phyloP scores from a whole-genome alignment of 305 asterid species.

The Rubia tinctorum region DNA sequence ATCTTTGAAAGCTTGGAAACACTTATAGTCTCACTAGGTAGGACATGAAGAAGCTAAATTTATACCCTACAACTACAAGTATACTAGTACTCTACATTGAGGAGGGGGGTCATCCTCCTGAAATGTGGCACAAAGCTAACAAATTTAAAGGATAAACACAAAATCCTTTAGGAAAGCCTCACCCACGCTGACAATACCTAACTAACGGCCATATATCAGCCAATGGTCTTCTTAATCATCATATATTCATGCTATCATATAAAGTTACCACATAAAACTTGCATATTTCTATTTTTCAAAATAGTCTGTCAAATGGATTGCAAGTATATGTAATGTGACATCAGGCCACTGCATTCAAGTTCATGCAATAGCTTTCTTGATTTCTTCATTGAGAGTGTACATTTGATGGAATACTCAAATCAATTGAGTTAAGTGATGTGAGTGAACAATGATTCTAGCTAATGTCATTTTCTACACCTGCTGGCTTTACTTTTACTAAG shows the following conservation, averaged over 20 bases:
- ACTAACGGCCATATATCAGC: not conserved
- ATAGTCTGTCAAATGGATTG: not conserved
- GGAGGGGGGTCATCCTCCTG: not conserved
- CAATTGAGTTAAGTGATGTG: not conserved
- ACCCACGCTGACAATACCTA: not conserved
- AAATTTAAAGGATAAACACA: not conserved
- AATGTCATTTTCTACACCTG: slow-evolving; percentile 19
- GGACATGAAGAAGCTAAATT: not conserved
- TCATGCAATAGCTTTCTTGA: not conserved
- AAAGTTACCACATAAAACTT: not conserved
- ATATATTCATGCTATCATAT: not conserved
- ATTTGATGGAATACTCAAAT: not conserved
- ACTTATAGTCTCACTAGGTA: not conserved
- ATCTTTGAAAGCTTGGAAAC: not conserved
- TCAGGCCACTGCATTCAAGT: not conserved
- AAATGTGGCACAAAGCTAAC: not conserved
- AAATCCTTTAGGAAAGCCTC: not conserved
- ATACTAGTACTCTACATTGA: not conserved
- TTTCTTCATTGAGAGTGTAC: not conserved
- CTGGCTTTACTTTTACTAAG: slow-evolving; percentile 87
- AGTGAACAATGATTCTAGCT: not conserved
- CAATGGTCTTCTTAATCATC: not conserved
- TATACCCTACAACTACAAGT: not conserved
- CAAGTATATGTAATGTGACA: not conserved
- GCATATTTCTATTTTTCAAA: not conserved